Conservation (phyloP, 2,329 filamentous ascomycete genomes). For the Colletotrichum chlorophyti region DNA sequence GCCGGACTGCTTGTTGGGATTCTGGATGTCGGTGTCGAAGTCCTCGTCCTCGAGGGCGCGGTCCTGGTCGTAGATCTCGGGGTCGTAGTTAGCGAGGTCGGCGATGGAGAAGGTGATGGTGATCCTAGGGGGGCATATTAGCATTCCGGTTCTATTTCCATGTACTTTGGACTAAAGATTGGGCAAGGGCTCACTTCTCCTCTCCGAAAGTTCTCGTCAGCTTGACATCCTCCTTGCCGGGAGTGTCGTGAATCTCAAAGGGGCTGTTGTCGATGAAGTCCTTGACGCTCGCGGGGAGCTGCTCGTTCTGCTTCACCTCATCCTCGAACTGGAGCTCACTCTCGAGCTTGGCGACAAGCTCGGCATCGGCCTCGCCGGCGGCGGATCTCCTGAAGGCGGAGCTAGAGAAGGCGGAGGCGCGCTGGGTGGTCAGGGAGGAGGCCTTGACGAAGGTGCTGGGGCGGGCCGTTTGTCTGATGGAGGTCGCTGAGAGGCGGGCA, state of each 20-base stretch:
- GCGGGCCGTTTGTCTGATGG: slow-evolving; percentile 58
- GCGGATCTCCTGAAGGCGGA: slow-evolving; percentile 48
- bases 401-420: slow-evolving; percentile 57
- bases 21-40: slow-evolving; percentile 52
- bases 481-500: slow-evolving; percentile 60
- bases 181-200: slow-evolving; percentile 72
- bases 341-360: slow-evolving; percentile 86
- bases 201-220: slow-evolving; percentile 84
- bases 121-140: slow-evolving; percentile 59
- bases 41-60: slow-evolving; percentile 59
- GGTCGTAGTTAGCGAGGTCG: slow-evolving; percentile 74
- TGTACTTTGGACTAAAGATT: neutral
- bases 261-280: slow-evolving; percentile 87
- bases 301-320: slow-evolving; percentile 76
- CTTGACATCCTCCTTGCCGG: slow-evolving; percentile 87
- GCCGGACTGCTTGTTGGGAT: slow-evolving; percentile 60
- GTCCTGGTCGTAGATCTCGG: slow-evolving; percentile 65
- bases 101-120: slow-evolving; percentile 84
- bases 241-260: slow-evolving; percentile 82
- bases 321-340: slow-evolving; percentile 85
- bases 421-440: slow-evolving; percentile 43
- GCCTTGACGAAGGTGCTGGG: slow-evolving; percentile 57
- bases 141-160: neutral
- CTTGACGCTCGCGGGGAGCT: slow-evolving; percentile 78
- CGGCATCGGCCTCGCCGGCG: slow-evolving; percentile 68